phyloP scores from a whole-genome alignment of 768 basidiomycete species.

The Thelephora ganbajun region DNA sequence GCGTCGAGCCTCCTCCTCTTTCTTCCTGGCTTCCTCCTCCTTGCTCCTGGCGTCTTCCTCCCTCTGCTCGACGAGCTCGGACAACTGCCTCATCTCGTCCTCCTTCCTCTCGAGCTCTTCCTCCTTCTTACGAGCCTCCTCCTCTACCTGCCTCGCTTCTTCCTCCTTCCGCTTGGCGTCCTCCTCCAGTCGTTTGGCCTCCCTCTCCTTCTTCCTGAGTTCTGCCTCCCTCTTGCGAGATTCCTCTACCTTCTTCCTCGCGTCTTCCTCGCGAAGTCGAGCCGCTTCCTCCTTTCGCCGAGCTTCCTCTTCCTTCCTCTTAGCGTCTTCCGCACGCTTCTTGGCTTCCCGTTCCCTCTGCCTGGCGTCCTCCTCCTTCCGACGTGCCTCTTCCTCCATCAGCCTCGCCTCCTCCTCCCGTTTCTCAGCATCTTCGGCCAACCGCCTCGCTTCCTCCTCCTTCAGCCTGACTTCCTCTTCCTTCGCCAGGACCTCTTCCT shows the following conservation, averaged over 20 bases:
- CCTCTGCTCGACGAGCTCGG: slow-evolving; percentile 20
- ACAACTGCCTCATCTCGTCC: slow-evolving; percentile 14
- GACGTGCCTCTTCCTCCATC: slow-evolving; percentile 12
- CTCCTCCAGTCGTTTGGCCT: slow-evolving; percentile 18
- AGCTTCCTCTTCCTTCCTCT: slow-evolving; percentile 7
- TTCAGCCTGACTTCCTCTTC: slow-evolving; percentile 8
- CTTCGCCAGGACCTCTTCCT: slow-evolving; percentile 4
- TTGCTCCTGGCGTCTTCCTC: slow-evolving; percentile 21
- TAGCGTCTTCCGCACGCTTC: slow-evolving; percentile 6
- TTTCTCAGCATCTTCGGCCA: slow-evolving; percentile 10
- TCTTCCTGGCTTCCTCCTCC: slow-evolving; percentile 13
- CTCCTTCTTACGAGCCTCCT: slow-evolving; percentile 14
- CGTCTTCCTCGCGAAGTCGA: slow-evolving; percentile 9
- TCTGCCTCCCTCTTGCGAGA: slow-evolving; percentile 21
- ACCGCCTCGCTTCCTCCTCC: slow-evolving; percentile 9
- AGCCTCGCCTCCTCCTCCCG: slow-evolving; percentile 8
- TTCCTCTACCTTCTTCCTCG: slow-evolving; percentile 12
- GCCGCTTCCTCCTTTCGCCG: slow-evolving; percentile 12
- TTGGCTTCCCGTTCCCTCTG: slow-evolving; percentile 7
- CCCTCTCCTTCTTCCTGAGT: slow-evolving; percentile 19
- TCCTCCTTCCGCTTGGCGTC: slow-evolving; percentile 18
- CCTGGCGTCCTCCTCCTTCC: slow-evolving; percentile 12
- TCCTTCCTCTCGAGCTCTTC: slow-evolving; percentile 20
- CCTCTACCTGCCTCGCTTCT: slow-evolving; percentile 17
- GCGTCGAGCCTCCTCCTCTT: slow-evolving; percentile 12